Conservation (phyloP, 345 rosid genomes). For the Lumnitzera littorea region DNA sequence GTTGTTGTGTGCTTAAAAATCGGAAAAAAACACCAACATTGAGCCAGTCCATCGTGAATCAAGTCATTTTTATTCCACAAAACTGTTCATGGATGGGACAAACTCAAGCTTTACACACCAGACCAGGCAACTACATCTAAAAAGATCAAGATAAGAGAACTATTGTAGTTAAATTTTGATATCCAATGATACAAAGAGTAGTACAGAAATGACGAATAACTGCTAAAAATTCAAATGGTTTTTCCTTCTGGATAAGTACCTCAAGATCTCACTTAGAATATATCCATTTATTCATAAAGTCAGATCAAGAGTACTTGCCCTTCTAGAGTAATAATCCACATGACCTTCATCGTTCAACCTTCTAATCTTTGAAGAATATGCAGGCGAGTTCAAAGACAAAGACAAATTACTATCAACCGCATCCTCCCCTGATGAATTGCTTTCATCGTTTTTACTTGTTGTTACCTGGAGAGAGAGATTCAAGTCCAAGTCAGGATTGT, state of each 20-base stretch:
- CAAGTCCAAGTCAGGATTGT: constrained; percentile 26
- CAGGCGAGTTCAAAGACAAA: constrained; percentile 38
- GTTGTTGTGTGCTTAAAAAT: no score
- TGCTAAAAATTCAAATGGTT: background rate
- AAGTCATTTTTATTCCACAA: no score
- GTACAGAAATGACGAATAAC: no score
- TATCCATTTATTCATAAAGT: constrained; percentile 65
- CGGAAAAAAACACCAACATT: no score
- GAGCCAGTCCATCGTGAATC: no score
- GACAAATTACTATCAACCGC: constrained; percentile 37
- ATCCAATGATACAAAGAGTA: no score
- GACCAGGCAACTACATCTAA: no score
- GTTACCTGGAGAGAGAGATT: constrained; percentile 41
- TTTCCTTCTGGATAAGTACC: constrained; percentile 51
- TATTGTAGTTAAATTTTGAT: no score
- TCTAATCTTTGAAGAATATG: constrained; percentile 31
- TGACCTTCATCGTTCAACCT: constrained; percentile 28
- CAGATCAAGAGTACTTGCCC: constrained; percentile 93
- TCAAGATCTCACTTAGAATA: constrained; percentile 94
- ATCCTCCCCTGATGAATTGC: constrained; percentile 16
- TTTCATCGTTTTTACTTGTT: constrained; percentile 12
- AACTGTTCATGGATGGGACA: no score
- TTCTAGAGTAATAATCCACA: constrained; percentile 21
- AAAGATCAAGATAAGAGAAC: no score
- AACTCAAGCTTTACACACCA: no score